These are phyloP conservation scores for Elasticomyces elasticus DNA, from an alignment of 495 filamentous ascomycete genomes.

Conservation along the genomic window DNA sequence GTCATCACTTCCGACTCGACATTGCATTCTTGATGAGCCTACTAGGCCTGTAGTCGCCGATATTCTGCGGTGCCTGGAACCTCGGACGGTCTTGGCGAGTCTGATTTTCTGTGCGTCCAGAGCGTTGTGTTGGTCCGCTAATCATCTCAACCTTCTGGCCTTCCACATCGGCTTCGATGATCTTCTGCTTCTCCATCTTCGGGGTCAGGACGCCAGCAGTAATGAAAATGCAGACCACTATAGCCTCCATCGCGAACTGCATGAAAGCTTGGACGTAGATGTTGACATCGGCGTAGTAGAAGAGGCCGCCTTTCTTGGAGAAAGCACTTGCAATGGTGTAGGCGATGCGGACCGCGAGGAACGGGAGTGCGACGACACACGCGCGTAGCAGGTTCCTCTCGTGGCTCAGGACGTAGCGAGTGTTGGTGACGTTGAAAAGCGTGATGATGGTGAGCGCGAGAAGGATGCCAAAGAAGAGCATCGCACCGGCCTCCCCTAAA, in stretches of 20 bases:
- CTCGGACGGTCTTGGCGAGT: background rate
- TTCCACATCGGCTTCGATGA: background rate
- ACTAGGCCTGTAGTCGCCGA: constrained; percentile 16
- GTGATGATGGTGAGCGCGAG: constrained; percentile 10
- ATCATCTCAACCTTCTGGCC: background rate
- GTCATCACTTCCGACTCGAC: background rate
- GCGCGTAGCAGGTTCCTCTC: constrained; percentile 12
- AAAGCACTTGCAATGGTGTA: constrained; percentile 16
- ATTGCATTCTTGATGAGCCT: constrained; percentile 11
- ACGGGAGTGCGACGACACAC: constrained; percentile 13
- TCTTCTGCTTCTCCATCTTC: constrained; percentile 2
- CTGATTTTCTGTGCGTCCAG: background rate
- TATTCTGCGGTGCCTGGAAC: background rate
- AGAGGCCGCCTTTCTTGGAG: constrained; percentile 3
- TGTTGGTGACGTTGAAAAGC: background rate
- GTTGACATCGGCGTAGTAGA: constrained; percentile 14
- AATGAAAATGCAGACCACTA: constrained; percentile 13
- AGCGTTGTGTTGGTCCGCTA: background rate
- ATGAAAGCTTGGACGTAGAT: constrained; percentile 20
- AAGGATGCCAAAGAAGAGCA: constrained; percentile 18
- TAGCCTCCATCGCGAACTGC: constrained; percentile 20
- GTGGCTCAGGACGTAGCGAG: background rate
- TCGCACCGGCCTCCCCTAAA: constrained; percentile 9
- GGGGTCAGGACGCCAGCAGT: constrained; percentile 16
- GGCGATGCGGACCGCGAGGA: constrained; percentile 17